phyloP scores from a whole-genome alignment of 2,329 filamentous ascomycete species.

The Xylaria sp. region DNA sequence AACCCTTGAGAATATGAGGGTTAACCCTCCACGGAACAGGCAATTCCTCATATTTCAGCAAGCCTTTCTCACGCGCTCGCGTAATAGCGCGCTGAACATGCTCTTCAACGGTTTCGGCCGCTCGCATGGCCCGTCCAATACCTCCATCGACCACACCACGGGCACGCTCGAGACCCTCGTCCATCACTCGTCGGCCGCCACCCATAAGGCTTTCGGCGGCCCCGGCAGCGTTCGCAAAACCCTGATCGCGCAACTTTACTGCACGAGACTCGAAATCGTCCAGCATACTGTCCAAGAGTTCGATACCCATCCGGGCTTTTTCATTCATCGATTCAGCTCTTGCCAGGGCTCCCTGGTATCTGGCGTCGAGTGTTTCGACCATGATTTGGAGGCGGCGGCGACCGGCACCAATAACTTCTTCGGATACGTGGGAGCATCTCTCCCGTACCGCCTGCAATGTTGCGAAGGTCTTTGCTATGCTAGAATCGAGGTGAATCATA shows the following conservation, averaged over 20 bases:
- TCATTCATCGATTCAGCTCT: conserved; percentile 89
- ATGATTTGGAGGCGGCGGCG: conserved; percentile 85
- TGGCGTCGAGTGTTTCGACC: conserved; percentile 88
- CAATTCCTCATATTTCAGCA: conserved; percentile 89
- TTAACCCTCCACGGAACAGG: conserved; percentile 95
- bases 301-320: conserved; percentile 88
- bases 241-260: conserved; percentile 80
- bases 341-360: conserved; percentile 86
- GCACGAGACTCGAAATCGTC: conserved; percentile 85
- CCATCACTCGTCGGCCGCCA: conserved; percentile 81
- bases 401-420: conserved; percentile 88
- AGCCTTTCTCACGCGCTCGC: conserved; percentile 79
- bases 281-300: conserved; percentile 85
- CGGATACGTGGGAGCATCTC: conserved; percentile 88
- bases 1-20: conserved; percentile 89
- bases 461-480: conserved; percentile 84
- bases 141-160: conserved; percentile 82
- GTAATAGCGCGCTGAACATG: conserved; percentile 82
- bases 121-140: conserved; percentile 82
- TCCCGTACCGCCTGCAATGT: conserved; percentile 88
- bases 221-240: conserved; percentile 72
- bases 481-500: conserved; percentile 77
- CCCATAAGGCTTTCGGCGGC: conserved; percentile 79
- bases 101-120: conserved; percentile 83
- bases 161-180: conserved; percentile 79